These are phyloP conservation scores for Diaporthe amygdali DNA, from an alignment of 2,329 filamentous ascomycete species.

Conservation along the genomic window DNA sequence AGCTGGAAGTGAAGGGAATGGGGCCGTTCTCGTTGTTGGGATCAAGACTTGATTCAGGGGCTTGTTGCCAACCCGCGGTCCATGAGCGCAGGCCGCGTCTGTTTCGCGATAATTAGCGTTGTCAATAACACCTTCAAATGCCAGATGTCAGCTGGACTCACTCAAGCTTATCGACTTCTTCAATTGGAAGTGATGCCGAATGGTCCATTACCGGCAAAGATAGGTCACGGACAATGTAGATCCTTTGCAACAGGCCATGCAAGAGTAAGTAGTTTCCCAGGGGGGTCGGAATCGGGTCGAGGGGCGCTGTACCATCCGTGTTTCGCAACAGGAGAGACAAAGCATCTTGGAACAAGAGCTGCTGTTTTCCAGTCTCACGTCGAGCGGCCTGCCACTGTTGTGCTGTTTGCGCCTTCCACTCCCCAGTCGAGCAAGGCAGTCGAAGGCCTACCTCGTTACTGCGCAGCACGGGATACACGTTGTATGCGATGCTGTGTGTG, in stretches of 20 bases:
- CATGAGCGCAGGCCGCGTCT: slow-evolving; percentile 42
- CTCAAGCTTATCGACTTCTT: slow-evolving; percentile 7
- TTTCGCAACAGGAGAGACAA: slow-evolving; percentile 38
- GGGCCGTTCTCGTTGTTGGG: slow-evolving; percentile 46
- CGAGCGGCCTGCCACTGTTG: slow-evolving; percentile 35
- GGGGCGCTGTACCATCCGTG: slow-evolving; percentile 32
- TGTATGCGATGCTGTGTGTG: slow-evolving; percentile 44
- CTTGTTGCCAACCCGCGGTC: slow-evolving; percentile 45
- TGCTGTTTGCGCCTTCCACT: slow-evolving; percentile 41
- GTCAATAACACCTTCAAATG: slow-evolving; percentile 14
- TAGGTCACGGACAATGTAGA: slow-evolving; percentile 43
- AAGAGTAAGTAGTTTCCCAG: slow-evolving; percentile 43
- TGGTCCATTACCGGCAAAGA: slow-evolving; percentile 37
- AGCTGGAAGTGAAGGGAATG: slow-evolving; percentile 50
- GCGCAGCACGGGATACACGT: slow-evolving; percentile 41
- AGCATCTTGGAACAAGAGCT: slow-evolving; percentile 43
- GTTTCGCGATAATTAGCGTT: slow-evolving; percentile 38
- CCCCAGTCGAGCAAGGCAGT: slow-evolving; percentile 40
- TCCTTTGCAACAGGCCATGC: slow-evolving; percentile 43
- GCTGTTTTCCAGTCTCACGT: slow-evolving; percentile 35
- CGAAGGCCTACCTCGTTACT: slow-evolving; percentile 42
- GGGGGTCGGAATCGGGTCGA: slow-evolving; percentile 42
- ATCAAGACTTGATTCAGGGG: slow-evolving; percentile 43
- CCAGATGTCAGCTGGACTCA: background rate
- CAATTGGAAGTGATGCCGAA: background rate